Percentiles rank a stretch among this genome's conserved stretches.
These are phyloP conservation scores for Viridothelium virens DNA, from an alignment of 495 filamentous ascomycete genomes.

Conservation along the genomic window DNA sequence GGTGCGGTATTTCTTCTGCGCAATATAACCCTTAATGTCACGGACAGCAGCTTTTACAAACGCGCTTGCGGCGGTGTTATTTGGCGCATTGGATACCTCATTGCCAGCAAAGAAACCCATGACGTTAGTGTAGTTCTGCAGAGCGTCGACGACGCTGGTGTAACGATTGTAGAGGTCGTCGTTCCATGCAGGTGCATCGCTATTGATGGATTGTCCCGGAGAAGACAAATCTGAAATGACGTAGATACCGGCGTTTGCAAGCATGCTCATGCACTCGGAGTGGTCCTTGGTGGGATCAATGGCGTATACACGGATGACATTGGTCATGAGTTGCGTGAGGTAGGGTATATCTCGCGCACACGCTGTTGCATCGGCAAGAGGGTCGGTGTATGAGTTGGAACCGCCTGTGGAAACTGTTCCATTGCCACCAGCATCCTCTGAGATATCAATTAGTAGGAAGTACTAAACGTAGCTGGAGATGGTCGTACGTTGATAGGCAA, in stretches of 20 bases:
- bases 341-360: constrained; percentile 82
- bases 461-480: background rate
- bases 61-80: constrained; percentile 77
- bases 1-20: constrained; percentile 60
- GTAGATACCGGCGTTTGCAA: constrained; percentile 86
- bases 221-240: constrained; percentile 82
- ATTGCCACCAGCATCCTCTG: constrained; percentile 45
- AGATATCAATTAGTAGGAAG: constrained; percentile 16
- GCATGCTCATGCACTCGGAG: constrained; percentile 71
- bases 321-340: constrained; percentile 68
- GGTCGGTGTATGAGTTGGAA: constrained; percentile 48
- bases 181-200: constrained; percentile 68
- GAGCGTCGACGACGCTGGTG: constrained; percentile 70
- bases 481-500: constrained; percentile 71
- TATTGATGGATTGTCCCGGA: constrained; percentile 74
- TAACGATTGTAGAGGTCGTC: constrained; percentile 69
- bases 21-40: constrained; percentile 90
- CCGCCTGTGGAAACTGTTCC: constrained; percentile 29
- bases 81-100: constrained; percentile 79
- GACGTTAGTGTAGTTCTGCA: constrained; percentile 73
- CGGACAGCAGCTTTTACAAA: constrained; percentile 95
- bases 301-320: constrained; percentile 89
- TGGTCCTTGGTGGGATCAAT: constrained; percentile 76
- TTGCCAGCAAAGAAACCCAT: constrained; percentile 97
- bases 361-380: constrained; percentile 58